phyloP scores from a whole-genome alignment of 2,329 filamentous ascomycete species.

The Delphinella strobiligena region DNA sequence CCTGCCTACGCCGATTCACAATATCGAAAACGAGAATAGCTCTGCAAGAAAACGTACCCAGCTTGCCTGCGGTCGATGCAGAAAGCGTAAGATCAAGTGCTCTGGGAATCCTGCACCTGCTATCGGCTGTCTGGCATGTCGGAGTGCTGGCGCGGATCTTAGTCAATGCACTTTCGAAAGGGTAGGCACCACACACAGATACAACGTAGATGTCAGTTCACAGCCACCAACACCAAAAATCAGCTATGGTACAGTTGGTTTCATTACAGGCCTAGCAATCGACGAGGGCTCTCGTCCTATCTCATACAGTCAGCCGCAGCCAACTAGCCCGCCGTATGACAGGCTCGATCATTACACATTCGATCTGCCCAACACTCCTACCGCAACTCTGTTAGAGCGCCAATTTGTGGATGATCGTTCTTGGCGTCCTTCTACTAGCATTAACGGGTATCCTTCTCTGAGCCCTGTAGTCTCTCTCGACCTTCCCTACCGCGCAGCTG shows the following conservation, averaged over 20 bases:
- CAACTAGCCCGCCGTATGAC: neutral
- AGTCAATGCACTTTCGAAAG: slow-evolving; percentile 64
- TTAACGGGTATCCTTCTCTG: slow-evolving; percentile 13
- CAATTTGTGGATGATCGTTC: slow-evolving; percentile 17
- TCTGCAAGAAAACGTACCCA: slow-evolving; percentile 34
- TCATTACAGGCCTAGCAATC: neutral
- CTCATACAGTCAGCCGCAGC: neutral
- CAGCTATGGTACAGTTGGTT: slow-evolving; percentile 1
- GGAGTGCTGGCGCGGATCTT: slow-evolving; percentile 53
- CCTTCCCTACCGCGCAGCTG: slow-evolving; percentile 15
- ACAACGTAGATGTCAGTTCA: too few species aligned
- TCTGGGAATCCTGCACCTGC: slow-evolving; percentile 72
- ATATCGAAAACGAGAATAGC: slow-evolving; percentile 40
- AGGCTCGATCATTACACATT: neutral
- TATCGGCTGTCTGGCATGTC: slow-evolving; percentile 74
- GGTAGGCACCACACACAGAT: too few species aligned
- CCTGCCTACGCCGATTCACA: slow-evolving; percentile 16
- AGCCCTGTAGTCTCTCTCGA: slow-evolving; percentile 14
- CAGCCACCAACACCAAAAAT: slow-evolving; percentile 2
- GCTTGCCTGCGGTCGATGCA: slow-evolving; percentile 59
- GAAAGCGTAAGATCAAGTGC: slow-evolving; percentile 90
- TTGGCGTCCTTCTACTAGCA: slow-evolving; percentile 16
- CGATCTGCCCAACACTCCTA: slow-evolving; percentile 1
- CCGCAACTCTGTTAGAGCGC: slow-evolving; percentile 16
- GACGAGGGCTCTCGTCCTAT: slow-evolving; percentile 3